Percentiles rank a stretch among this genome's conserved stretches.
These are phyloP conservation scores for Bacterosira constricta DNA, from an alignment of 108 stramenopile genomes.

Conservation along the genomic window DNA sequence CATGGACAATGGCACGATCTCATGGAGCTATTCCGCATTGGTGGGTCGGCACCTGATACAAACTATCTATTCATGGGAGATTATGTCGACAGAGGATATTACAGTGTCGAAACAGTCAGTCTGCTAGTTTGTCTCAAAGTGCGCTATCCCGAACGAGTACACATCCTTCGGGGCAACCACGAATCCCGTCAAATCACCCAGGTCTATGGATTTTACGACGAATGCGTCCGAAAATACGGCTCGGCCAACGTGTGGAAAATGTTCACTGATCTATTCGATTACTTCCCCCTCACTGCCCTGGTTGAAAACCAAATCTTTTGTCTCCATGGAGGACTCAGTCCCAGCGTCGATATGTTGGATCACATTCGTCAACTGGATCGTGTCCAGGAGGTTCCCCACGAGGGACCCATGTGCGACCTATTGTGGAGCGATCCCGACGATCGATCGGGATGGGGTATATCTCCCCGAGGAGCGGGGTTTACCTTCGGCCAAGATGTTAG, in stretches of 20 bases:
- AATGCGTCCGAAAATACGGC: constrained; percentile 98
- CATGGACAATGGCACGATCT: constrained; percentile 96
- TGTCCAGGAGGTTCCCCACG: constrained; percentile 97
- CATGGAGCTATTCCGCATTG: constrained; percentile 92
- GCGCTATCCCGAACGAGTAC: constrained; percentile 92
- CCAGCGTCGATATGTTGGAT: constrained; percentile 94
- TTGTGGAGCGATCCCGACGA: constrained; percentile 99
- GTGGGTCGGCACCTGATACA: constrained; percentile 94
- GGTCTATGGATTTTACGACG: constrained; percentile 99
- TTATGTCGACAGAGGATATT: constrained; percentile 98
- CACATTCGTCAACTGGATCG: constrained; percentile 96
- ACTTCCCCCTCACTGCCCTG: constrained; percentile 94
- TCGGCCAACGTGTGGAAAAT: constrained; percentile 97
- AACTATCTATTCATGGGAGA: constrained; percentile 99
- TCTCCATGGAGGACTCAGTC: constrained; percentile 95
- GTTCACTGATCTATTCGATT: constrained; percentile 97
- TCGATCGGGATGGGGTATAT: constrained; percentile 95
- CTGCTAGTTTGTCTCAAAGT: constrained; percentile 96
- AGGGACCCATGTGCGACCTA: constrained; percentile 98
- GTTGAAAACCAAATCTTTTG: constrained; percentile 96
- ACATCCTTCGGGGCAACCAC: constrained; percentile 95
- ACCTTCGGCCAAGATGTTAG: constrained; percentile 92
- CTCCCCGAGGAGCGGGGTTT: constrained; percentile 97
- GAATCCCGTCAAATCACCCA: constrained; percentile 95
- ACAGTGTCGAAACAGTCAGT: constrained; percentile 96